These are phyloP conservation scores for Westerdykella sp. DNA, from an alignment of 2,329 filamentous ascomycete species.

Conservation along the genomic window DNA sequence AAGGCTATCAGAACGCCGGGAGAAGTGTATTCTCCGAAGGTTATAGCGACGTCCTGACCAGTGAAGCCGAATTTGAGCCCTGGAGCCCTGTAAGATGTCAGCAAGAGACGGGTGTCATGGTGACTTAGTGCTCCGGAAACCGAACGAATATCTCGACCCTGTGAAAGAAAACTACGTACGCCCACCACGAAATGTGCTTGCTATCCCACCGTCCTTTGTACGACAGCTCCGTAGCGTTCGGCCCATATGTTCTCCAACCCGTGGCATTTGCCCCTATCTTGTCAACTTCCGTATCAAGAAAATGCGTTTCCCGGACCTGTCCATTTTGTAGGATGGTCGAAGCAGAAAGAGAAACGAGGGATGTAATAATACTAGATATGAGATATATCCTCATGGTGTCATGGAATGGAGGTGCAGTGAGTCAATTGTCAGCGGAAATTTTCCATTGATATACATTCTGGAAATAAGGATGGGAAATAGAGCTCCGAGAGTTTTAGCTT, in stretches of 20 bases:
- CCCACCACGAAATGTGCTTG: conserved; percentile 56
- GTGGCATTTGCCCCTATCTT: conserved; percentile 25
- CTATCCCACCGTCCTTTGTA: conserved; percentile 61
- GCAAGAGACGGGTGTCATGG: not conserved
- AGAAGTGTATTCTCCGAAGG: conserved; percentile 49
- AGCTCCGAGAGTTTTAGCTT: conserved; percentile 3
- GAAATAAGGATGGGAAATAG: not conserved
- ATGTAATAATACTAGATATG: conserved; percentile 5
- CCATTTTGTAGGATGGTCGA: conserved; percentile 42
- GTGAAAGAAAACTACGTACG: conserved; percentile 35
- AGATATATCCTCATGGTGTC: conserved; percentile 11
- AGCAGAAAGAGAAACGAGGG: conserved; percentile 16
- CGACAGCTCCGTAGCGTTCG: conserved; percentile 50
- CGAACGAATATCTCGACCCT: not conserved
- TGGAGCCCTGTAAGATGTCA: conserved; percentile 39
- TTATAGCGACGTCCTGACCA: conserved; percentile 48
- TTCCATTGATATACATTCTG: conserved; percentile 1
- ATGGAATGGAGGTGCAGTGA: too few relatives aligned
- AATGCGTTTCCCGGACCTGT: conserved; percentile 35
- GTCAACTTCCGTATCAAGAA: conserved; percentile 32
- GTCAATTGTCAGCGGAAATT: conserved; percentile 1
- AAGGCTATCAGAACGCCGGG: conserved; percentile 51
- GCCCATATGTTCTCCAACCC: conserved; percentile 45
- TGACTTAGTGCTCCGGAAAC: too few relatives aligned
- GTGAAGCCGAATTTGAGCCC: conserved; percentile 53